Evolutionary conservation across 2,329 filamentous ascomycete genomes (phyloP).

Genomic region (Akanthomyces lecanii): DNA sequence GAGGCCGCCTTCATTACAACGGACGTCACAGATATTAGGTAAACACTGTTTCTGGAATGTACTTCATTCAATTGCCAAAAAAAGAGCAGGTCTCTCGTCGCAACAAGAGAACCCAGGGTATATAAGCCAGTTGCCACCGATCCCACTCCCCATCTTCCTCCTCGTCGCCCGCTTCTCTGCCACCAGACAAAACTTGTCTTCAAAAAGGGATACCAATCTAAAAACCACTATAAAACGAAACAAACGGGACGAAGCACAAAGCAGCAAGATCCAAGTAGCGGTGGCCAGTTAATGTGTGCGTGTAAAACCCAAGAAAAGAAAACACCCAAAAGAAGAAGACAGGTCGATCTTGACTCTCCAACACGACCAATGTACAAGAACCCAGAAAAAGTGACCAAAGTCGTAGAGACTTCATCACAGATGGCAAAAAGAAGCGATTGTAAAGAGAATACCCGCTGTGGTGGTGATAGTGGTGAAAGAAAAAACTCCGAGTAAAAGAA

Average conservation of each 20-base stretch:
- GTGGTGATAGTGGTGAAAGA: not conserved
- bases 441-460: not conserved
- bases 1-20: too few relatives aligned
- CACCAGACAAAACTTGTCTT: too few relatives aligned
- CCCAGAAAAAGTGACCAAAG: not conserved
- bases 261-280: not conserved
- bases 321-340: not conserved
- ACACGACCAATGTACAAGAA: not conserved
- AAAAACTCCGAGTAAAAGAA: not conserved
- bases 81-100: not conserved
- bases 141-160: too few relatives aligned
- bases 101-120: conserved; percentile 1
- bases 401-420: not conserved
- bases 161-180: too few relatives aligned
- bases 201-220: not conserved
- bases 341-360: too few relatives aligned
- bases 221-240: not conserved
- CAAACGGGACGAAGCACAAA: not conserved
- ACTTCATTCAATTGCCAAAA: conserved; percentile 3
- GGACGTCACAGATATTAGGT: too few relatives aligned
- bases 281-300: not conserved
- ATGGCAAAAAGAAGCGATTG: not conserved
- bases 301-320: too few relatives aligned
- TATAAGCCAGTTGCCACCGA: not conserved
- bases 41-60: not conserved